Evolutionary conservation across 2,329 filamentous ascomycete species (phyloP), one percentile per base, ranked within the genome.

Genomic region (Xylaria sp.): DNA sequence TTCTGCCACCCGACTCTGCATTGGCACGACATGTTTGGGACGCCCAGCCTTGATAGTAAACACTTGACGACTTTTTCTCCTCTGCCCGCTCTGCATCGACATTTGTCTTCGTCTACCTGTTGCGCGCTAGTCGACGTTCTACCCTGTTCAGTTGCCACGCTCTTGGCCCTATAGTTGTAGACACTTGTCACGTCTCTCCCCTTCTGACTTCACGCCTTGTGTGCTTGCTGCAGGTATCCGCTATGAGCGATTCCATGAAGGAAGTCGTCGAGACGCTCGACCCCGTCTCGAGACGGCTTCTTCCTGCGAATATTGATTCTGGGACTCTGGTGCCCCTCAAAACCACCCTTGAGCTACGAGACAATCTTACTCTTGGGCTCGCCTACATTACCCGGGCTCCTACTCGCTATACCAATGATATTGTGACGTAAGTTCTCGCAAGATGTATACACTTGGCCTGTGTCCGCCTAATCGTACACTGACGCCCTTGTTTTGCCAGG

Each of bases 311-410:
- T 70, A 75, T 79, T 60, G 57, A 75, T 69, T 65, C 70, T 63
- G 78, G 78, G 63, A 78, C 77, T 37, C 78, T 91, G 54, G 85
- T 90, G 51, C 88, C 88, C 35, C 82, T 91, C 57, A 91, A 90
- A 79, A 91, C 90, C 3, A 87, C 86, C 1, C 84, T 90, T 54
- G 90, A 91, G 77, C 84, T 90, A 61, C 83, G 85, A 60, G 86
- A 89, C 72, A 86, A 88, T 64, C 85, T 90, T 67, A 81, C 81
- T 44, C 81, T 87, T 69, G 85, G 91, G 59, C 84, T 87, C 68
- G 90, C 90, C 63, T 92, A 91, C 78, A 88, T 93, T 71, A 91
- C 93, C 59, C 86, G 91, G 75, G 87, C 92, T 63, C 92, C 92
- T 55, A 88, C 90, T 71, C 92, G 90, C 79, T 85, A 86, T 74